Evolutionary conservation across 176 grass and related monocot genomes (phyloP), one percentile per base, ranked within the genome.

Genomic region (Dactylis glomerata): DNA sequence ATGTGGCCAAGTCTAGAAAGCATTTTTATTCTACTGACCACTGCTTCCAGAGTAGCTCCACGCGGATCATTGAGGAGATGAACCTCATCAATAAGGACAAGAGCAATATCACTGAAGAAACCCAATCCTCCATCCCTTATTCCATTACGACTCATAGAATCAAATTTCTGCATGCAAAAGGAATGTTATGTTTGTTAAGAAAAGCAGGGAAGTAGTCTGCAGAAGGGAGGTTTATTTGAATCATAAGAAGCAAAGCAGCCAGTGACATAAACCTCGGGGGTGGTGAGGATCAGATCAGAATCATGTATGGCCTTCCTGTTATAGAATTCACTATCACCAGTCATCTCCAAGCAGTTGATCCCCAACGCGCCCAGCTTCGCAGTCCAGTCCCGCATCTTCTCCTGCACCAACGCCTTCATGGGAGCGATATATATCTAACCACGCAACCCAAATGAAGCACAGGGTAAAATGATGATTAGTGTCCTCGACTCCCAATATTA

Each of bases 1-100:
- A 98, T 92, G 68, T 89, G 76, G 80, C 73, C 36, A 65, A 83
- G 76, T 66, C 78, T 79, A 80, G 96, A 98, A 81, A 98, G 85
- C 96, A 95, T 98, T 87, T 98, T 98, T 85, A 95, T 90, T 85
- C 96, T 93, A 36, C 93, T 95, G 78, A 98, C 40, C 58, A 98
- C 81, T 82, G 93, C 96, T 92, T 98, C 96, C 36, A 98, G 81
- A n/a, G 91, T 32, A 87, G 95, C 95, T 84, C 95, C 95, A 76
- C 95, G 95, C 3, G 95, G 91, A 54, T 93, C 96, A 55, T 92
- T 98, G 13, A 95, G 92, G 70, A 98, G 88, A 88, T 98, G 96
- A 75, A 98, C 93, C 86, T 98, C 96, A 67, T 98, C 96, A 54
- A 95, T 93, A 82, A 98, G 89, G 56, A 98, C 87, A 22, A 98